A percentile compares a stretch with the other conserved stretches of the same genome.
phyloP scores from a whole-genome alignment of 2,329 filamentous ascomycete species.

The Raffaelea ambrosiae region DNA sequence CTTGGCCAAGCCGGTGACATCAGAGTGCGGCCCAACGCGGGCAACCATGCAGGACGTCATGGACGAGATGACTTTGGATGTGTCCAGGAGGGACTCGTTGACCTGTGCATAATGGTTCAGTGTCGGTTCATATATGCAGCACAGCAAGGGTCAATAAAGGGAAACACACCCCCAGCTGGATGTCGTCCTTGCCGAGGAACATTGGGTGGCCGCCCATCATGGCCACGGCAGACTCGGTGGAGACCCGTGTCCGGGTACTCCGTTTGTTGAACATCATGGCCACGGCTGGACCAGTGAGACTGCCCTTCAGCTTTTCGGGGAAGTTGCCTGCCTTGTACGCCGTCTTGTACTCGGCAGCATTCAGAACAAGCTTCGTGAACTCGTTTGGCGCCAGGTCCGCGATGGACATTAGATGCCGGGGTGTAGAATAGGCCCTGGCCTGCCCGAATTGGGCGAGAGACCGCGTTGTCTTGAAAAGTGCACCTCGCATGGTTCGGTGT shows the following conservation, averaged over 20 bases:
- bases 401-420: slow-evolving; percentile 87
- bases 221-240: slow-evolving; percentile 84
- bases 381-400: slow-evolving; percentile 74
- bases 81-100: slow-evolving; percentile 94
- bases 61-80: slow-evolving; percentile 84
- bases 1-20: slow-evolving; percentile 61
- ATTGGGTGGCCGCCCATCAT: slow-evolving; percentile 87
- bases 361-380: slow-evolving; percentile 72
- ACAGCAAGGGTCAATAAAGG: too few species aligned
- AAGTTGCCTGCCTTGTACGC: slow-evolving; percentile 51
- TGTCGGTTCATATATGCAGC: too few species aligned
- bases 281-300: slow-evolving; percentile 68
- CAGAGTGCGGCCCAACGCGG: slow-evolving; percentile 68
- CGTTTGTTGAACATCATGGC: slow-evolving; percentile 97
- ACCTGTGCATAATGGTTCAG: slow-evolving; percentile 48
- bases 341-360: slow-evolving; percentile 69
- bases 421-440: slow-evolving; percentile 38
- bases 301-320: slow-evolving; percentile 52
- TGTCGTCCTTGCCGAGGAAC: slow-evolving; percentile 94
- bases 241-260: slow-evolving; percentile 86
- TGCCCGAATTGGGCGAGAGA: slow-evolving; percentile 23
- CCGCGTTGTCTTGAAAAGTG: slow-evolving; percentile 17
- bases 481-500: slow-evolving; percentile 10
- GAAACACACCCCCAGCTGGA: slow-evolving; percentile 71
- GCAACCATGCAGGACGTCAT: slow-evolving; percentile 82